Conservation (phyloP, 1,284 basidiomycete species). For the Flammula alnicola region DNA sequence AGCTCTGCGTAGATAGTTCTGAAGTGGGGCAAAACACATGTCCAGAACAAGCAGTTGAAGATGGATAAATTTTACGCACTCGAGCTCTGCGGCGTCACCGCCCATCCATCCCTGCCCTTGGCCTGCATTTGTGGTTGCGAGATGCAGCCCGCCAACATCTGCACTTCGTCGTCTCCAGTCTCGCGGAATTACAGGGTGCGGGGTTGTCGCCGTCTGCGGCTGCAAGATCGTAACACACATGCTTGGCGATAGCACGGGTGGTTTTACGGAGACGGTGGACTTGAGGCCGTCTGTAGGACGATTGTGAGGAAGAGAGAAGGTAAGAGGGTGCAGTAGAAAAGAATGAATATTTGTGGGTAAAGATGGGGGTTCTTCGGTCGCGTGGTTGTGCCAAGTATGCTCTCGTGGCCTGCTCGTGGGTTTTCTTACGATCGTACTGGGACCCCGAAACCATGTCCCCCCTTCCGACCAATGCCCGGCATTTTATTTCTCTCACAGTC, state of each 20-base stretch:
- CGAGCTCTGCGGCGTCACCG: slow-evolving; percentile 58
- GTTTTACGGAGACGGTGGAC: too few relatives aligned
- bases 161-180: slow-evolving; percentile 66
- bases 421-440: slow-evolving; percentile 20
- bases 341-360: slow-evolving; percentile 27
- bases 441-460: slow-evolving; percentile 18
- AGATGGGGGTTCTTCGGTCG: slow-evolving; percentile 40
- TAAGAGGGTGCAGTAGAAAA: slow-evolving; percentile 20
- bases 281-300: too few relatives aligned
- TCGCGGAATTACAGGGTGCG: slow-evolving; percentile 18
- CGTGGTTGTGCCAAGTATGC: slow-evolving; percentile 40
- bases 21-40: slow-evolving; percentile 4
- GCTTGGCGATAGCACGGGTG: too few relatives aligned
- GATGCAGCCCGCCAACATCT: slow-evolving; percentile 82
- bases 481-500: background rate
- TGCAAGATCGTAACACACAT: too few relatives aligned
- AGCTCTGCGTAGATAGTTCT: slow-evolving; percentile 73
- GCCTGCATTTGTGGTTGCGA: slow-evolving; percentile 69
- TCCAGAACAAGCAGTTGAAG: slow-evolving; percentile 7
- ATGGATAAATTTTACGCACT: slow-evolving; percentile 47
- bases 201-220: slow-evolving; percentile 1
- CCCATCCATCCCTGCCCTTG: slow-evolving; percentile 78
- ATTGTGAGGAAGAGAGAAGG: slow-evolving; percentile 12
- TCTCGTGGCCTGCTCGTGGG: slow-evolving; percentile 47
- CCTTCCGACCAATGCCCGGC: background rate